Evolutionary conservation across 768 basidiomycete genomes (phyloP), one percentile per base, ranked within the genome.

Genomic region (Sistotremastrum suecicum): DNA sequence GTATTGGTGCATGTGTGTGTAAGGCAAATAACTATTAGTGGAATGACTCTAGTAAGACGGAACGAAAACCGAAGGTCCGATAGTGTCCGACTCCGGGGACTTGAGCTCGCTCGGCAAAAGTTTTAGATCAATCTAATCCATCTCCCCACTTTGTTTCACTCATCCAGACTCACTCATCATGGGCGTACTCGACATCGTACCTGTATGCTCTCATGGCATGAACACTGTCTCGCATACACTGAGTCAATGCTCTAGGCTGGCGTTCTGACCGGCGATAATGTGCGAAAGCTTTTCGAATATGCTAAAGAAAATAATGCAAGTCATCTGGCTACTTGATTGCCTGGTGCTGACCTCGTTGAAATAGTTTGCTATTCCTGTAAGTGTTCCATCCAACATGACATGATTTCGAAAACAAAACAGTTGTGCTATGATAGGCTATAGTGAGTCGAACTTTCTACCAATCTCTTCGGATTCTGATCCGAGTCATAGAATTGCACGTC

Each of bases 261-360:
- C 53, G 94, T 99, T 50, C 66, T 99, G 61, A 92, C 90, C 49
- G 94, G 94, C 63, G 85, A 92, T 54, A 77, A 98, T 62, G 85
- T 89, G 56, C 80, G 89, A 66, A 92, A 91, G 65, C 66, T 99
- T 60, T 94, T 98, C 62, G 80, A 94, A 55, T 95, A 94, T 62
- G 94, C 92, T 39, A 84, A 83, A 57, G 76, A 80, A 56, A 60
- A 97, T 63, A 70, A 91, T 72, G 94, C 89, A 51, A 51, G 72
- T 55, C n/a, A 10, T 11, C n/a, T 38, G 28, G 11, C 12, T 44
- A 42, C 10, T 10, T 11, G 41, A 11, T 42, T 42, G 41, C 41
- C 10, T 7, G 20, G 20, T 9, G 9, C 10, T 4, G 38, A 32
- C n/a, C 8, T 47, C 35, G 12, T 38, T 20, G 20, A 20, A 29